Base-by-base conservation (phyloP, 1,284 basidiomycete species). In the Puccinia polysora region DNA sequence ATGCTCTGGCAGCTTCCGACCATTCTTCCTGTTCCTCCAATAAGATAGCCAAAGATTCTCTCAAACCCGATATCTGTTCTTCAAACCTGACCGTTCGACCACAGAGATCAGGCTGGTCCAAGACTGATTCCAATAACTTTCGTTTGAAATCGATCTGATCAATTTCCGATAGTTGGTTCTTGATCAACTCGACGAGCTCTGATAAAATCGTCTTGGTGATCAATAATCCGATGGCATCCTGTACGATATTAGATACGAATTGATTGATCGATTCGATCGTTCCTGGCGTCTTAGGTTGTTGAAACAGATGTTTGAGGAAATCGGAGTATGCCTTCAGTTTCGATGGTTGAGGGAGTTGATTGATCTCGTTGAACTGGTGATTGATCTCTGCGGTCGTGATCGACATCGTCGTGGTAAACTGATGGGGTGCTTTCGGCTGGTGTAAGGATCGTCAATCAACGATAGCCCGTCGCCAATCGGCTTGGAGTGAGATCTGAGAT, bases 1-100 rank as follows among this genome's bases (percentile, higher is more conserved):
- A 84, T 10, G 94, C 88, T 52, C 86, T 86, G 0, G 96, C 96
- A 15, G 96, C 92, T 59, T 88, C 89, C 73, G 86, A 87, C 89
- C 92, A 98, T 78, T 92, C 91, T 79, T 97, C 92, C 72, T 93
- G 90, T 2, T 83, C 80, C 79, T 96, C 91, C n/a, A 95, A 83
- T 23, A 96, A 82, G 79, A 91, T 87, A 1, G 94, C 90, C 36
- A 96, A 86, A 77, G 93, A 87, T 77, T 91, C 89, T 62, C 92
- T 84, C 73, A 97, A 81, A 4, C 85, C 83, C 73, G 91, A 91
- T 6, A 92, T 93, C 84, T 96, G 92, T 80, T 97, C 93, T 80
- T 97, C 95, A 78, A 91, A 96, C 81, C 90, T 93, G 49, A 87
- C 87, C 75, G 87, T 85, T 72, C 88, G 84, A 0, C 88, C 87